These are phyloP conservation scores for Xylaria cubensis DNA, from an alignment of 495 filamentous ascomycete species.

Conservation along the genomic window DNA sequence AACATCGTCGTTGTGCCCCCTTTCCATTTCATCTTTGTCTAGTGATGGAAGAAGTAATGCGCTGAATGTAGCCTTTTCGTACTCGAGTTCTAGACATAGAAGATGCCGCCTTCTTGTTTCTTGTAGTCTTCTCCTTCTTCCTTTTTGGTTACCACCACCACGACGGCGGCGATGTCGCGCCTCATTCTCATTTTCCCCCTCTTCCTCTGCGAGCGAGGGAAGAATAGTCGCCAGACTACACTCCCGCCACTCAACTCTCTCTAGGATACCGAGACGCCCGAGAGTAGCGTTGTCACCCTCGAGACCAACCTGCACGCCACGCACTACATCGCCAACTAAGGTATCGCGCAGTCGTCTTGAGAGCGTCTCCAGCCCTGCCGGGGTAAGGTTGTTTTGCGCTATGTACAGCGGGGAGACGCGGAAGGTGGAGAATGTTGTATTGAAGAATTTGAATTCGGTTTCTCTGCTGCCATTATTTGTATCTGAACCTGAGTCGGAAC, in stretches of 20 bases:
- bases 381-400: conserved; percentile 38
- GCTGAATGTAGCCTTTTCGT: conserved; percentile 49
- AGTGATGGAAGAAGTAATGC: conserved; percentile 49
- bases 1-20: not conserved
- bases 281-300: conserved; percentile 38
- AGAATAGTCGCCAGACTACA: conserved; percentile 34
- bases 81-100: conserved; percentile 46
- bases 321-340: conserved; percentile 56
- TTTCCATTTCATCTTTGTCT: not conserved
- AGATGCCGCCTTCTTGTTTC: conserved; percentile 25
- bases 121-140: not conserved
- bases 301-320: conserved; percentile 53
- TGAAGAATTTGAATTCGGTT: conserved; percentile 48
- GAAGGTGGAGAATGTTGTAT: conserved; percentile 56
- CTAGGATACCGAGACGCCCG: conserved; percentile 48
- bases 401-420: conserved; percentile 53
- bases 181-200: not conserved
- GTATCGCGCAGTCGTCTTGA: conserved; percentile 49
- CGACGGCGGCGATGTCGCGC: not conserved
- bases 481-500: not conserved
- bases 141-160: conserved; percentile 2
- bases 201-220: conserved; percentile 18
- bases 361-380: conserved; percentile 39
- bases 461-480: conserved; percentile 14
- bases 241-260: conserved; percentile 45